These are phyloP conservation scores for Solioccasus polychromus DNA, from an alignment of 768 basidiomycete genomes.

Conservation along the genomic window DNA sequence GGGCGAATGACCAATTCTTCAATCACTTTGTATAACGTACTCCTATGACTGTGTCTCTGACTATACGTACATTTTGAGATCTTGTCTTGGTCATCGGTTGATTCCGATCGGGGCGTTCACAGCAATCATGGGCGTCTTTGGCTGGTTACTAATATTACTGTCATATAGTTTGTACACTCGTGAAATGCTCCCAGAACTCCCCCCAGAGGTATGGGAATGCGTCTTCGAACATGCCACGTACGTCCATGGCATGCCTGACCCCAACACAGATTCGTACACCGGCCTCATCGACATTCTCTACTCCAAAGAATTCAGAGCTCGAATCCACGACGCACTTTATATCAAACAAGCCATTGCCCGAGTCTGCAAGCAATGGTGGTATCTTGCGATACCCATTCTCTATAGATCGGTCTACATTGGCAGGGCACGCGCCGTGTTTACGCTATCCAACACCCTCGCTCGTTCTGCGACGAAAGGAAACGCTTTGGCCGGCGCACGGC, in stretches of 20 bases:
- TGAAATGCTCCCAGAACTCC: too few relatives aligned
- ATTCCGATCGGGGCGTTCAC: too few relatives aligned
- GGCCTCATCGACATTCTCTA: conserved; percentile 9
- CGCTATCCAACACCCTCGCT: conserved; percentile 15
- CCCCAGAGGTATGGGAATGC: conserved; percentile 25
- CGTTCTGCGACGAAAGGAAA: conserved; percentile 11
- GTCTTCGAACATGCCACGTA: conserved; percentile 23
- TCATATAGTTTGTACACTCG: too few relatives aligned
- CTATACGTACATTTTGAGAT: too few relatives aligned
- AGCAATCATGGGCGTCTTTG: too few relatives aligned
- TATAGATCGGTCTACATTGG: conserved; percentile 25
- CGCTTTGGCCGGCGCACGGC: too few relatives aligned
- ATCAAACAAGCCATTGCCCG: conserved; percentile 27
- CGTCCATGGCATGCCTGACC: conserved; percentile 17
- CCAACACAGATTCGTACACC: conserved; percentile 22
- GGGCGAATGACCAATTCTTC: too few relatives aligned
- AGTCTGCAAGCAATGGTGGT: conserved; percentile 30
- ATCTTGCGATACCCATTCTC: conserved; percentile 22
- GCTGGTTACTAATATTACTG: too few relatives aligned
- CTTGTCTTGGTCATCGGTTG: too few relatives aligned
- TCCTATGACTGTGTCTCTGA: too few relatives aligned
- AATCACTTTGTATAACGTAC: too few relatives aligned
- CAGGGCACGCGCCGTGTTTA: conserved; percentile 13
- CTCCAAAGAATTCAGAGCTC: too few relatives aligned
- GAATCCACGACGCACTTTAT: conserved; percentile 17